phyloP scores from a whole-genome alignment of 1,284 basidiomycete species.

The Ustilago cynodontis region DNA sequence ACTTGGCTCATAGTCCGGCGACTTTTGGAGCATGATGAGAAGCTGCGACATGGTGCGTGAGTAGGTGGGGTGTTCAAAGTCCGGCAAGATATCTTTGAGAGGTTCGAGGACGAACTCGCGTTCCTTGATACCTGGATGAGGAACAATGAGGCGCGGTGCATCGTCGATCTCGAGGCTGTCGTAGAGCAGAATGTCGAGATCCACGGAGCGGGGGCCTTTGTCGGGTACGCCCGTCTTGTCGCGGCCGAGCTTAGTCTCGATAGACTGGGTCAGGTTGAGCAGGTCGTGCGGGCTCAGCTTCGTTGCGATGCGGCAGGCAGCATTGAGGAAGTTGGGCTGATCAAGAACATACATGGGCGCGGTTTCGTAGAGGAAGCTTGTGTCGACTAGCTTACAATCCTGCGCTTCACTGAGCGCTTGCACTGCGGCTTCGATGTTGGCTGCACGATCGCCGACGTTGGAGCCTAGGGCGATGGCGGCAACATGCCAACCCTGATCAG shows the following conservation, averaged over 20 bases:
- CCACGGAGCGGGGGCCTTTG: conserved; percentile 90
- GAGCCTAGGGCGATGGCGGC: conserved; percentile 86
- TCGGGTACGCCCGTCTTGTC: conserved; percentile 77
- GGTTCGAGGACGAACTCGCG: conserved; percentile 93
- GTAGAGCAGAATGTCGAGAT: conserved; percentile 90
- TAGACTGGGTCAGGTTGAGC: conserved; percentile 78
- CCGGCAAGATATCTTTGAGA: conserved; percentile 76
- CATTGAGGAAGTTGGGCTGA: conserved; percentile 90
- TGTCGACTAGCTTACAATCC: conserved; percentile 75
- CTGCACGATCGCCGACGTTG: conserved; percentile 88
- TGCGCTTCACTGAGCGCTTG: conserved; percentile 70
- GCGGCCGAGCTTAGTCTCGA: conserved; percentile 84
- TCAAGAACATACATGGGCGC: conserved; percentile 94
- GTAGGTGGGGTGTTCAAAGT: conserved; percentile 64
- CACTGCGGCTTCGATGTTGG: conserved; percentile 84
- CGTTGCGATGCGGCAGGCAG: conserved; percentile 86
- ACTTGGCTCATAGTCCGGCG: conserved; percentile 49
- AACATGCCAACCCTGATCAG: conserved; percentile 55
- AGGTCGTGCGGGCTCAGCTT: conserved; percentile 77
- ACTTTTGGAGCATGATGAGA: conserved; percentile 55
- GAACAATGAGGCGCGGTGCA: conserved; percentile 80
- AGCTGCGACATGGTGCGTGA: conserved; percentile 62
- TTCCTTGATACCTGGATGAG: conserved; percentile 84
- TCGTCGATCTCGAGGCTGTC: conserved; percentile 78
- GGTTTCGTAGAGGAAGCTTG: conserved; percentile 93